Conservation (phyloP, 2,329 filamentous ascomycete genomes). For the Pseudopithomyces chartarum region DNA sequence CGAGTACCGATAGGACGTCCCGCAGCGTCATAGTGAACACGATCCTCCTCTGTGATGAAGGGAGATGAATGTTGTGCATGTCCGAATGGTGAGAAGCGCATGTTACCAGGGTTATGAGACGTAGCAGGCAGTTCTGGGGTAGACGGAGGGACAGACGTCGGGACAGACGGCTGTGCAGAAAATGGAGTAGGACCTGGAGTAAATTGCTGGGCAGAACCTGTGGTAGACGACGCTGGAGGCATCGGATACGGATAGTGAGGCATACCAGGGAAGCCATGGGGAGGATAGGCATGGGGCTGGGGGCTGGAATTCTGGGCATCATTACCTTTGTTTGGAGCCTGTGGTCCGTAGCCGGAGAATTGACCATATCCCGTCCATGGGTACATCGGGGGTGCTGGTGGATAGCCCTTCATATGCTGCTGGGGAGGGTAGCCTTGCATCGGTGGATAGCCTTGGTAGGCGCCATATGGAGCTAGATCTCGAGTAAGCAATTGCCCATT, state of each 20-base stretch:
- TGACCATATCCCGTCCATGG: constrained; percentile 7
- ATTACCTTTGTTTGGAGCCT: neutral
- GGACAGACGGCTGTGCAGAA: constrained; percentile 1
- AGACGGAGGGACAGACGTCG: neutral
- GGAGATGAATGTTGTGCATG: neutral
- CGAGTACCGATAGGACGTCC: neutral
- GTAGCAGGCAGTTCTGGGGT: neutral
- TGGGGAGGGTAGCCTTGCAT: neutral
- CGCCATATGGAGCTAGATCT: constrained; percentile 6
- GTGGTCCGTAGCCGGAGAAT: constrained; percentile 12
- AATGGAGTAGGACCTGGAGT: too few species aligned
- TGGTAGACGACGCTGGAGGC: too few species aligned
- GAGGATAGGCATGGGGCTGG: neutral
- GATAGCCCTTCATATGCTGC: constrained; percentile 4
- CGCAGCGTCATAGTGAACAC: neutral
- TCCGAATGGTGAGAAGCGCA: constrained; percentile 10
- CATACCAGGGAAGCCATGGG: constrained; percentile 3
- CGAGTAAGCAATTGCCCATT: neutral
- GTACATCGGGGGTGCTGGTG: neutral
- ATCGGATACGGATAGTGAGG: constrained; percentile 1
- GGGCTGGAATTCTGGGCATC: neutral
- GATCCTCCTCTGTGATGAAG: neutral
- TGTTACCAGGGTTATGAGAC: neutral
- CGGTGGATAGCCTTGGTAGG: constrained; percentile 4
- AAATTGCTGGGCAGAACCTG: too few species aligned